Evolutionary conservation across 164 flowering plant genomes (phyloP), one percentile per base, ranked within the genome.

Genomic region (Chimonanthus praecox): DNA sequence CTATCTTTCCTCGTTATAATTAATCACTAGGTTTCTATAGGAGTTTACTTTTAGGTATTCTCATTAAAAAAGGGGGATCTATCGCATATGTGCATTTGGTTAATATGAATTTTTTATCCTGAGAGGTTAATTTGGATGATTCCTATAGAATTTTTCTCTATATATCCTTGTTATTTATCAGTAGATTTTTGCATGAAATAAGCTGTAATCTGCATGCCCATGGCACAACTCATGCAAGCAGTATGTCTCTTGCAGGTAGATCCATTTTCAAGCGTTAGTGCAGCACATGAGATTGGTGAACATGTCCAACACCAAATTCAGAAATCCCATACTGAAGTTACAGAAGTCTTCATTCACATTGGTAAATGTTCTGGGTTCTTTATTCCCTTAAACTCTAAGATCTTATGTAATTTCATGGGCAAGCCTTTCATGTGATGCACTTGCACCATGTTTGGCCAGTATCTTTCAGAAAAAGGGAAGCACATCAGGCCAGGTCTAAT

Each of bases 281-380:
- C 89, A 80, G 99, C 94, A 33, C 97, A 93, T 84, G 87, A 85
- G 63, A 79, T 93, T 71, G 97, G 94, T 49, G 97, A 95, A 81
- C 82, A 74, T 82, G 98, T 93, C 71, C 96, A 95, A 48, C 82
- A 65, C 54, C 86, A 82, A 66, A 86, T 95, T 78, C 94, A 88
- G 49, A 78, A 79, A 16, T 78, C 80, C 60, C 95, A 95, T 80
- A 83, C 85, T 50, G 89, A 85, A 83, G 92, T 95, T 47, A 72
- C 97, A 54, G 99, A 95, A 85, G 94, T 93, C 75, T 95, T 92
- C 84, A 87, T 93, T 79, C 99, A 95, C 81, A 93, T 95, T 69
- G 99, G 98, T 92, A 88, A 16, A 46, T 54, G 16, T 18, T 72
- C 15, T 21, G 4, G 48, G 4, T 58, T 67, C 18, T 69, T 69